Evolutionary conservation across 1,139 yeast species (phyloP).

Genomic region (Sugiyamaella novakii): DNA sequence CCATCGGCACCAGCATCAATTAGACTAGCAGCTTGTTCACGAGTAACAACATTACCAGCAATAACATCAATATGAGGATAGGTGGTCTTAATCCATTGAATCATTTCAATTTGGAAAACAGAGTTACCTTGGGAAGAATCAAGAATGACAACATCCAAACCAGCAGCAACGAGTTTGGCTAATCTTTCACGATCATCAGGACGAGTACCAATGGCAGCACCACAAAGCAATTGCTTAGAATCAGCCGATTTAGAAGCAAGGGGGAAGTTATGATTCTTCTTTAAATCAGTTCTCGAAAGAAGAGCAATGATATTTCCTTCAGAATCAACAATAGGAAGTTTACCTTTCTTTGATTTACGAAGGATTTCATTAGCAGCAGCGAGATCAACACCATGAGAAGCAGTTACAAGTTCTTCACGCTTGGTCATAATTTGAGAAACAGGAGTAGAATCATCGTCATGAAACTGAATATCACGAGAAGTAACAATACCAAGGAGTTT

Average conservation of each 20-base stretch:
- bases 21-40: conserved; percentile 97
- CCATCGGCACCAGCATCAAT: conserved; percentile 98
- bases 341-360: conserved; percentile 94
- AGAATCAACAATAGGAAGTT: conserved; percentile 86
- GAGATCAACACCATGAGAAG: conserved; percentile 68
- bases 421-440: conserved; percentile 83
- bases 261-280: conserved; percentile 93
- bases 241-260: conserved; percentile 89
- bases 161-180: conserved; percentile 84
- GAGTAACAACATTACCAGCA: conserved; percentile 98
- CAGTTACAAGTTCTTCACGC: conserved; percentile 73
- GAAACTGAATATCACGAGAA: conserved; percentile 95
- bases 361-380: conserved; percentile 86
- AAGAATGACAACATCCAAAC: conserved; percentile 91
- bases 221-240: conserved; percentile 95
- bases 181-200: conserved; percentile 87
- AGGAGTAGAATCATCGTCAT: conserved; percentile 64
- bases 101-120: conserved; percentile 88
- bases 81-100: conserved; percentile 82
- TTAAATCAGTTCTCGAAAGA: conserved; percentile 93
- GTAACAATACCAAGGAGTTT: conserved; percentile 94
- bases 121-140: conserved; percentile 99
- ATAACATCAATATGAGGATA: conserved; percentile 82
- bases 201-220: conserved; percentile 98
- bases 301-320: conserved; percentile 79